Conservation (phyloP, 192 early-diverging fungal genomes). For the Lobosporangium transversale region DNA sequence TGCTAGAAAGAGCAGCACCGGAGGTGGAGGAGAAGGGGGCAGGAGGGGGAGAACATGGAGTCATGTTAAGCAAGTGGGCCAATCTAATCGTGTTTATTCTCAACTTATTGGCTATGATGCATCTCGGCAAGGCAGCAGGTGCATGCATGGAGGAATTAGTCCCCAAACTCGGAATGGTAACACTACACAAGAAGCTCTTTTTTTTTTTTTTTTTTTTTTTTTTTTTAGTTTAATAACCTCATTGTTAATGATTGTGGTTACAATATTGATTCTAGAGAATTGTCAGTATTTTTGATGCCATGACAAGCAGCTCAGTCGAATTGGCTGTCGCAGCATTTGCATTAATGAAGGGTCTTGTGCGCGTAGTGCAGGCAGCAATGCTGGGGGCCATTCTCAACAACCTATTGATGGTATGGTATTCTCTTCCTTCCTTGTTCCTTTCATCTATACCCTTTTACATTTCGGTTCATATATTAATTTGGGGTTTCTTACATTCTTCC, state of each 20-base stretch:
- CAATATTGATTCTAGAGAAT: slow-evolving; percentile 56
- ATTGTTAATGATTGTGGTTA: neutral
- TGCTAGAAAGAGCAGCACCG: neutral
- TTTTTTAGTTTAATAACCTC: neutral
- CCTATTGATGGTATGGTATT: slow-evolving; percentile 81
- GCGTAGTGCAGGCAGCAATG: slow-evolving; percentile 70
- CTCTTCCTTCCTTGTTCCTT: slow-evolving; percentile 77
- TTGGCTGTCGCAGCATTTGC: slow-evolving; percentile 74
- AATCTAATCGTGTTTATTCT: slow-evolving; percentile 24
- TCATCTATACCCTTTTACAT: neutral
- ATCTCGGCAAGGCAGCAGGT: slow-evolving; percentile 34
- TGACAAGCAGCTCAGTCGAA: slow-evolving; percentile 88
- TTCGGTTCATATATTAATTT: neutral
- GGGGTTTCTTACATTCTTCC: neutral
- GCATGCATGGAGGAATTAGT: slow-evolving; percentile 32
- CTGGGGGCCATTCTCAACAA: slow-evolving; percentile 91
- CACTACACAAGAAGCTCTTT: neutral
- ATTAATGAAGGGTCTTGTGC: slow-evolving; percentile 66
- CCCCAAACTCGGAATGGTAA: slow-evolving; percentile 31
- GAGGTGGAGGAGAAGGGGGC: neutral
- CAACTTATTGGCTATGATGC: slow-evolving; percentile 41
- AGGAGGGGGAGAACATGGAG: neutral
- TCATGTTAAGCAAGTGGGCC: slow-evolving; percentile 13
- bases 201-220: neutral
- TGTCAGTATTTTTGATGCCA: slow-evolving; percentile 79